These are phyloP conservation scores for Phytophthora chlamydospora DNA, from an alignment of 352 stramenopile species.

Conservation along the genomic window DNA sequence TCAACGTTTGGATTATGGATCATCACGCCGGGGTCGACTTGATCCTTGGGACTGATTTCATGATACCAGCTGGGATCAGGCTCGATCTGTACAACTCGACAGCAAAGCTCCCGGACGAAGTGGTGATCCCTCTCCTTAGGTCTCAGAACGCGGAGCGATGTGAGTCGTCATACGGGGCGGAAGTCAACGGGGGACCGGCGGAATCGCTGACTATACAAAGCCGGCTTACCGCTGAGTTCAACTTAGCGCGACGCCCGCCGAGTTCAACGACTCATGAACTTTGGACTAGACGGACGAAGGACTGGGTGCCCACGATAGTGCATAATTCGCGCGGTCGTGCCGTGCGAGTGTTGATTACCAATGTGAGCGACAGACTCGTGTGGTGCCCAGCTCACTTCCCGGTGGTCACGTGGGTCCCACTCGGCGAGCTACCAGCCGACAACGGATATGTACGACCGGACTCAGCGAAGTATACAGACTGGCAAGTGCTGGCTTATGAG, in stretches of 20 bases:
- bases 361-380: background rate
- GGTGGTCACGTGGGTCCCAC: background rate
- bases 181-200: too few relatives aligned
- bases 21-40: constrained; percentile 4
- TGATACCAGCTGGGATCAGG: constrained; percentile 9
- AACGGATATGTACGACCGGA: background rate
- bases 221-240: too few relatives aligned
- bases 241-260: too few relatives aligned
- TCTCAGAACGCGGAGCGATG: background rate
- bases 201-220: too few relatives aligned
- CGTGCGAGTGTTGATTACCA: background rate
- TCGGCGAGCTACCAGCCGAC: background rate
- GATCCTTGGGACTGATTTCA: constrained; percentile 8
- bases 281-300: too few relatives aligned
- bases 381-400: background rate
- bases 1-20: constrained; percentile 10
- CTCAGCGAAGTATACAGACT: background rate
- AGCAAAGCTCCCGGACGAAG: background rate
- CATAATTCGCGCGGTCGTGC: background rate
- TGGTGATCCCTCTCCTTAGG: constrained; percentile 3
- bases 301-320: too few relatives aligned
- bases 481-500: constrained; percentile 1
- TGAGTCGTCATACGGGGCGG: background rate
- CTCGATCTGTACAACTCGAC: constrained; percentile 1
- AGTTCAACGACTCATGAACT: too few relatives aligned